phyloP scores from a whole-genome alignment of 257 asterid genomes.

The Solanum sejunctum region DNA sequence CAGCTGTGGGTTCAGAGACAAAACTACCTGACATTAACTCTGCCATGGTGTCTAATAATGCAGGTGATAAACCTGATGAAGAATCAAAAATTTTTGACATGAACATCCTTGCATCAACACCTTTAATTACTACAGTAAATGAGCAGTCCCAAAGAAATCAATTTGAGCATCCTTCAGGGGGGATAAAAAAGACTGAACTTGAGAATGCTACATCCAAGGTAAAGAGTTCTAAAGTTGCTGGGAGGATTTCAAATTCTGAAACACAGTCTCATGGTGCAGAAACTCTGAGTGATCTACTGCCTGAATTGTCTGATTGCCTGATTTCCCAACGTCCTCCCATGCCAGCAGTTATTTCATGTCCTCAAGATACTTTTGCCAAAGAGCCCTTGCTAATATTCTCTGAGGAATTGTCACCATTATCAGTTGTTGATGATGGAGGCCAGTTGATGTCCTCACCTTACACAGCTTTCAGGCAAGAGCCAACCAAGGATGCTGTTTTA shows the following conservation, averaged over 20 bases:
- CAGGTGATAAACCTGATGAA: conserved; percentile 12
- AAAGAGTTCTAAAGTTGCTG: conserved; percentile 21
- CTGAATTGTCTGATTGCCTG: conserved; percentile 15
- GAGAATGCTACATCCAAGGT: conserved; percentile 15
- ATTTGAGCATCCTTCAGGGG: conserved; percentile 7
- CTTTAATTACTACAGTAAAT: conserved; percentile 10
- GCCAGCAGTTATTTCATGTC: conserved; percentile 12
- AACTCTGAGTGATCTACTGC: conserved; percentile 9
- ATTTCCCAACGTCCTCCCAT: conserved; percentile 14
- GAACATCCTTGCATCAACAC: conserved; percentile 19
- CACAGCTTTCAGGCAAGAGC: conserved; percentile 4
- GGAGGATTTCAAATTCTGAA: conserved; percentile 15
- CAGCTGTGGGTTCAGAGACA: conserved; percentile 6
- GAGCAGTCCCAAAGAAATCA: conserved; percentile 15
- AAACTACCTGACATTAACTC: conserved; percentile 20
- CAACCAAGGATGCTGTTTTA: conserved; percentile 7
- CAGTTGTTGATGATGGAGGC: conserved; percentile 18
- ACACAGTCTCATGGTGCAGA: conserved; percentile 16
- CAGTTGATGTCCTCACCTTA: conserved; percentile 16
- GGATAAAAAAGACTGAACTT: conserved; percentile 7
- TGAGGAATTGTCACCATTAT: conserved; percentile 10
- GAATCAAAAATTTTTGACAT: conserved; percentile 12
- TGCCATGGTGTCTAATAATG: conserved; percentile 10
- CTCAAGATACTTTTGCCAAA: conserved; percentile 9
- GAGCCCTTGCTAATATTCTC: conserved; percentile 9